Conservation (phyloP, 192 early-diverging fungal genomes). For the Physocladia obscura region DNA sequence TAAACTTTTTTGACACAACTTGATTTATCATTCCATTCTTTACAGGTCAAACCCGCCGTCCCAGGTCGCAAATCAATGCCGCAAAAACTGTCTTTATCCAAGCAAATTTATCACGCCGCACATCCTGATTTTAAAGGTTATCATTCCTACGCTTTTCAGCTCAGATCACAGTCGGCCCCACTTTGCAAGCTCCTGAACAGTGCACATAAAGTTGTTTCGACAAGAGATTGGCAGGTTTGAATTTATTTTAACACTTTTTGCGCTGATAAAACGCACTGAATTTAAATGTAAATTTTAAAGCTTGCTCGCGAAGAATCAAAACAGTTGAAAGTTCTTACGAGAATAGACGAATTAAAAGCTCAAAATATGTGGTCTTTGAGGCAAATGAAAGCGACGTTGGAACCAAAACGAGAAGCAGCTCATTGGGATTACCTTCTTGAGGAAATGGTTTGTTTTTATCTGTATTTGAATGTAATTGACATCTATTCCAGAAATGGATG, state of each 20-base stretch:
- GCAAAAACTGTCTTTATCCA: not conserved
- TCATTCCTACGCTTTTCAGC: slow-evolving; percentile 44
- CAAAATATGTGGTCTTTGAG: slow-evolving; percentile 70
- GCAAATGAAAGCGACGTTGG: slow-evolving; percentile 66
- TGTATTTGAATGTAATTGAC: not conserved
- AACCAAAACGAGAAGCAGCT: slow-evolving; percentile 56
- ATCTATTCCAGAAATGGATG: slow-evolving; percentile 65
- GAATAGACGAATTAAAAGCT: slow-evolving; percentile 72
- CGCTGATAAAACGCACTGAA: not conserved
- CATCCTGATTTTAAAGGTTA: slow-evolving; percentile 32
- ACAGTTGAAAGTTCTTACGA: slow-evolving; percentile 59
- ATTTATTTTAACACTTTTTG: not conserved
- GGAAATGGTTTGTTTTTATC: no score
- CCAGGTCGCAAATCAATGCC: not conserved
- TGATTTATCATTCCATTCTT: not conserved
- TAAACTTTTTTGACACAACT: not conserved
- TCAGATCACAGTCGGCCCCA: slow-evolving; percentile 57
- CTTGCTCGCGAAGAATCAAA: slow-evolving; percentile 76
- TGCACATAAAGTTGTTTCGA: slow-evolving; percentile 67
- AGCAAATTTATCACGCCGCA: not conserved
- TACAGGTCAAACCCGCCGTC: not conserved
- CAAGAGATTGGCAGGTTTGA: slow-evolving; percentile 74
- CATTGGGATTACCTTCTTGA: slow-evolving; percentile 78
- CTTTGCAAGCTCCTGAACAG: slow-evolving; percentile 59
- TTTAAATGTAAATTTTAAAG: slow-evolving; percentile 35